phyloP scores from a whole-genome alignment of 1,139 yeast genomes.

The Taphrina deformans region DNA sequence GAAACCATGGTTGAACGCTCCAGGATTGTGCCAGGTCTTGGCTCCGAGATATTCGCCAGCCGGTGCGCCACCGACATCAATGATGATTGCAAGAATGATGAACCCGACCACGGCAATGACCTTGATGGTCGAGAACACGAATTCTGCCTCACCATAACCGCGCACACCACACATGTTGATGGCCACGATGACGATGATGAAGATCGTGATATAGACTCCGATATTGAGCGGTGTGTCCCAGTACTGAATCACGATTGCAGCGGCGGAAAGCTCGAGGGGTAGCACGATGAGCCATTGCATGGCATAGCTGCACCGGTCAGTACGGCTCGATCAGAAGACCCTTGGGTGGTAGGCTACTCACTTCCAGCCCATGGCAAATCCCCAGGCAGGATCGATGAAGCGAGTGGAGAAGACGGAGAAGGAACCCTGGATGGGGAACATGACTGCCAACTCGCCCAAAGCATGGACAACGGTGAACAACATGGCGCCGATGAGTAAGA shows the following conservation, averaged over 20 bases:
- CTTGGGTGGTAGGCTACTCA: slow-evolving; percentile 51
- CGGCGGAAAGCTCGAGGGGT: slow-evolving; percentile 78
- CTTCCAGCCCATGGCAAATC: slow-evolving; percentile 78
- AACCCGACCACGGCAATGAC: slow-evolving; percentile 66
- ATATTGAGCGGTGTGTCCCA: slow-evolving; percentile 57
- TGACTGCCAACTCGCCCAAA: slow-evolving; percentile 62
- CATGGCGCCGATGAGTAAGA: slow-evolving; percentile 49
- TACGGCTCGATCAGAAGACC: too few relatives aligned
- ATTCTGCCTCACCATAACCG: slow-evolving; percentile 79
- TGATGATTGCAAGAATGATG: slow-evolving; percentile 61
- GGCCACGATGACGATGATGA: slow-evolving; percentile 56
- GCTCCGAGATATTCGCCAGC: slow-evolving; percentile 61
- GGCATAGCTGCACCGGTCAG: slow-evolving; percentile 28
- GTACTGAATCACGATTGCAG: slow-evolving; percentile 66
- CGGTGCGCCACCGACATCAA: slow-evolving; percentile 71
- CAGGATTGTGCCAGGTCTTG: slow-evolving; percentile 63
- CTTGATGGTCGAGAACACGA: slow-evolving; percentile 61
- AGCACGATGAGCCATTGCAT: slow-evolving; percentile 76
- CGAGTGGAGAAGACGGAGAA: slow-evolving; percentile 58
- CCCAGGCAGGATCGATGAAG: slow-evolving; percentile 65
- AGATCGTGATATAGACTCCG: slow-evolving; percentile 67
- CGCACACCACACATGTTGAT: slow-evolving; percentile 72
- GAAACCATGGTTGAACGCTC: slow-evolving; percentile 63
- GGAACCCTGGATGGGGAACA: slow-evolving; percentile 63
- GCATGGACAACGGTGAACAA: slow-evolving; percentile 59